These are phyloP conservation scores for Handroanthus guayacan DNA, from an alignment of 257 asterid species.

Conservation along the genomic window DNA sequence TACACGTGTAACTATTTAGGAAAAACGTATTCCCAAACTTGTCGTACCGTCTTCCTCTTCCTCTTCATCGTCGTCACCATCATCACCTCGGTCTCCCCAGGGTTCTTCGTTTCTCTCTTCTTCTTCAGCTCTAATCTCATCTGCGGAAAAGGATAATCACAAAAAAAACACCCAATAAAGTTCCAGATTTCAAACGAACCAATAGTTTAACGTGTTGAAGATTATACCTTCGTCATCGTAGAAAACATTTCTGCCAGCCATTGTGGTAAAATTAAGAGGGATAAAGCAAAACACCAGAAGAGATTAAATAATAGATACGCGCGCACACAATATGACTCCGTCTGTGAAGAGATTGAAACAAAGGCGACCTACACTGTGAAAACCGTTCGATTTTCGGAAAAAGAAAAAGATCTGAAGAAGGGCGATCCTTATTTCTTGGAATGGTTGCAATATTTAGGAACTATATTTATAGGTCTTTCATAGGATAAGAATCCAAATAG, in stretches of 20 bases:
- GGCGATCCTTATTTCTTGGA: too few relatives aligned
- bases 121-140: conserved; percentile 64
- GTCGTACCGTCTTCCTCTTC: conserved; percentile 84
- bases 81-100: conserved; percentile 57
- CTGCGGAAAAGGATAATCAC: background rate
- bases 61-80: conserved; percentile 68
- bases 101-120: conserved; percentile 77
- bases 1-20: background rate
- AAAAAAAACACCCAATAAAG: too few relatives aligned
- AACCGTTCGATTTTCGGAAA: background rate
- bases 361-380: conserved; percentile 32
- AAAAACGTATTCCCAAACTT: background rate
- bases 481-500: too few relatives aligned
- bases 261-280: background rate
- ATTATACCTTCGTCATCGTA: too few relatives aligned
- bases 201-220: too few relatives aligned
- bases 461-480: too few relatives aligned
- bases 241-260: too few relatives aligned
- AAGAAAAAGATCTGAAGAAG: too few relatives aligned
- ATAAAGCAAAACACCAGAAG: conserved; percentile 52
- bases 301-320: background rate
- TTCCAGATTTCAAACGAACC: too few relatives aligned
- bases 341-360: background rate
- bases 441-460: too few relatives aligned
- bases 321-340: background rate